Evolutionary conservation across 1,139 yeast species (phyloP).

Genomic region (Candida sp.): DNA sequence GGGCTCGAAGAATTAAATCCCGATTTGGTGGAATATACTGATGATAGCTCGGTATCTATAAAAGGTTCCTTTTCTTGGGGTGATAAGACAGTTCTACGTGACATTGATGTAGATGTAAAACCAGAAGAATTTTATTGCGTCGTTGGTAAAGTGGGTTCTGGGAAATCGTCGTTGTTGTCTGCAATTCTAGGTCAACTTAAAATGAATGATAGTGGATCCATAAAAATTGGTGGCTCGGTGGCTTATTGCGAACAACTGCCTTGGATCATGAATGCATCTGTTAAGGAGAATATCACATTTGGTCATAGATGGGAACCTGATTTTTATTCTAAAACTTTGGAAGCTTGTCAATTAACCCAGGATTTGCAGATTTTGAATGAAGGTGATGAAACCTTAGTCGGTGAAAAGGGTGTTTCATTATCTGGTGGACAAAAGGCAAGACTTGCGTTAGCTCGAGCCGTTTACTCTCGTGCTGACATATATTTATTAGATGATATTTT

Average conservation of each 20-base stretch:
- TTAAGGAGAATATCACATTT: slow-evolving; percentile 84
- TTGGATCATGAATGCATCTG: slow-evolving; percentile 85
- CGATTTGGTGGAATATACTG: slow-evolving; percentile 9
- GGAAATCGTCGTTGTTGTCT: slow-evolving; percentile 24
- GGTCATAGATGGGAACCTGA: slow-evolving; percentile 82
- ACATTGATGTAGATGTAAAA: slow-evolving; percentile 48
- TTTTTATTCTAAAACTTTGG: slow-evolving; percentile 74
- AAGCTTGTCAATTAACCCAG: slow-evolving; percentile 85
- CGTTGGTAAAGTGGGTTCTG: slow-evolving; percentile 69
- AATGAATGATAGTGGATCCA: slow-evolving; percentile 31
- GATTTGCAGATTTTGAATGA: slow-evolving; percentile 80
- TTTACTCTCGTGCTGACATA: slow-evolving; percentile 90
- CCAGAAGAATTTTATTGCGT: slow-evolving; percentile 64
- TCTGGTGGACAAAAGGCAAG: slow-evolving; percentile 99
- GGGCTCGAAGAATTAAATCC: slow-evolving; percentile 23
- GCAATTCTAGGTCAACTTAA: slow-evolving; percentile 25
- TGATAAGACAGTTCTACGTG: slow-evolving; percentile 1
- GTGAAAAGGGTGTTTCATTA: slow-evolving; percentile 94
- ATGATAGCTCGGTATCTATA: slow-evolving; percentile 3
- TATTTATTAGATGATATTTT: slow-evolving; percentile 77
- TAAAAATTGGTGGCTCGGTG: slow-evolving; percentile 16
- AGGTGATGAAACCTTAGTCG: slow-evolving; percentile 90
- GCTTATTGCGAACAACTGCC: slow-evolving; percentile 32
- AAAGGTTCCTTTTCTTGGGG: slow-evolving; percentile 1
- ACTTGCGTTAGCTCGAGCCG: slow-evolving; percentile 90